Evolutionary conservation across 2,329 filamentous ascomycete genomes (phyloP), one percentile per base, ranked within the genome.

Genomic region (Pseudogymnoascus sp.): DNA sequence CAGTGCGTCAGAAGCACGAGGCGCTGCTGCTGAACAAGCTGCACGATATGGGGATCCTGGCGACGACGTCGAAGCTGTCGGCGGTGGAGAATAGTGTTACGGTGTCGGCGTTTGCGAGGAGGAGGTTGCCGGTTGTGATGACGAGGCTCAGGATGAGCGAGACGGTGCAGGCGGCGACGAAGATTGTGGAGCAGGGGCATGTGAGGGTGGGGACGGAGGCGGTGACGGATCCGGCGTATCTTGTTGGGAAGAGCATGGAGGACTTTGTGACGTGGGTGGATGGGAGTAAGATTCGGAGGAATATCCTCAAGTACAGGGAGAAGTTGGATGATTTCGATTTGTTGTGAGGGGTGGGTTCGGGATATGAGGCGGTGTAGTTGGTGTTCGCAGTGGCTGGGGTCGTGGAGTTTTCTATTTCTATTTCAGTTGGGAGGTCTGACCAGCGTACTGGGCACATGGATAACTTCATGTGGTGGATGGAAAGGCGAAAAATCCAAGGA

Each of bases 231-330:
- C 87, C 92, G 28, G 93, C 92, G 0, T 97, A 92, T 71, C 77
- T 97, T 62, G 91, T 97, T 7, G 95, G 91, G 38, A 82, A 93
- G 68, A 90, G 86, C 66, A 91, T 96, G 83, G 93, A 97, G 78
- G 93, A 97, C 77, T 96, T 96, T 74, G 89, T 97, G 17, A 97
- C 93, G 0, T 97, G 93, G 93, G 88, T 93, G 9, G 90, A 96
- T 71, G 91, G 91, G 65, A 96, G 91, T 77, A 97, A 97, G 89
- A 93, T 97, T 76, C 96, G 96, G 88, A 85, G 89, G 74, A 95
- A 92, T 74, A 96, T 97, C 68, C 87, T 96, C 85, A 91, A 90
- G 77, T 97, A 97, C 75, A 86, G 91, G 70, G 92, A 97, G 76
- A 91, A 96, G 80, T 77, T 97, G 77, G 93, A 97, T 77, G 93